These are phyloP conservation scores for Dendrostoma leiphaemia DNA, from an alignment of 2,329 filamentous ascomycete genomes.

Conservation along the genomic window DNA sequence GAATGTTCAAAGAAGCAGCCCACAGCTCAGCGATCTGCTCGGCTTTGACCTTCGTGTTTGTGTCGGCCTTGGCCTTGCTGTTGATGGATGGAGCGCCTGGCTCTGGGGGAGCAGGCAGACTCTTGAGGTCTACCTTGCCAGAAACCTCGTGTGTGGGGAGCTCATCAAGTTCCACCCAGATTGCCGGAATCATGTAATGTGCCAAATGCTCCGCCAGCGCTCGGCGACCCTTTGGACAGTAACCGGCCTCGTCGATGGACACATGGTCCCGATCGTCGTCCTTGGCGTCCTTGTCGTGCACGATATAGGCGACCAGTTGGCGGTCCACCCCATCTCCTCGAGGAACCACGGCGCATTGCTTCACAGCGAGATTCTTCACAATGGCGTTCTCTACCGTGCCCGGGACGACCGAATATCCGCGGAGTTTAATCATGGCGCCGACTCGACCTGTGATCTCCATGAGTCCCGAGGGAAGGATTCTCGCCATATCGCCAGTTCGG, in stretches of 20 bases:
- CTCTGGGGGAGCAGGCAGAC: slow-evolving; percentile 63
- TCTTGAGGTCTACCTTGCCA: slow-evolving; percentile 73
- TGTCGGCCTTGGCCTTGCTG: slow-evolving; percentile 41
- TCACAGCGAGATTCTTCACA: slow-evolving; percentile 66
- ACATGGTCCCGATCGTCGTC: slow-evolving; percentile 41
- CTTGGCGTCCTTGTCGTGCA: slow-evolving; percentile 56
- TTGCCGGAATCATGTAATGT: slow-evolving; percentile 78
- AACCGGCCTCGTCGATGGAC: slow-evolving; percentile 67
- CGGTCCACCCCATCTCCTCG: slow-evolving; percentile 73
- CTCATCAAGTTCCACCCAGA: slow-evolving; percentile 72
- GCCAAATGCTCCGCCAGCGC: slow-evolving; percentile 66
- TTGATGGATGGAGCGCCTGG: slow-evolving; percentile 29
- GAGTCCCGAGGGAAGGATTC: slow-evolving; percentile 63
- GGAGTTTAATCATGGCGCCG: slow-evolving; percentile 77
- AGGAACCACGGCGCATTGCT: slow-evolving; percentile 65
- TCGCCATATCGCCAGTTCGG: slow-evolving; percentile 69
- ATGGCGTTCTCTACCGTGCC: slow-evolving; percentile 75
- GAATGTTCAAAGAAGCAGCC: slow-evolving; percentile 68
- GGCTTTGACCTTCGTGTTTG: slow-evolving; percentile 63
- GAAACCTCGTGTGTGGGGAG: slow-evolving; percentile 77
- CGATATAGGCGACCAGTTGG: slow-evolving; percentile 75
- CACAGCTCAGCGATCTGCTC: slow-evolving; percentile 69
- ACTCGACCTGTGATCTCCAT: slow-evolving; percentile 76
- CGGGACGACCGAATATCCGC: slow-evolving; percentile 75
- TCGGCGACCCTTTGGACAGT: slow-evolving; percentile 67